Base-by-base conservation (phyloP, 345 rosid species). In the Reutealis trisperma region DNA sequence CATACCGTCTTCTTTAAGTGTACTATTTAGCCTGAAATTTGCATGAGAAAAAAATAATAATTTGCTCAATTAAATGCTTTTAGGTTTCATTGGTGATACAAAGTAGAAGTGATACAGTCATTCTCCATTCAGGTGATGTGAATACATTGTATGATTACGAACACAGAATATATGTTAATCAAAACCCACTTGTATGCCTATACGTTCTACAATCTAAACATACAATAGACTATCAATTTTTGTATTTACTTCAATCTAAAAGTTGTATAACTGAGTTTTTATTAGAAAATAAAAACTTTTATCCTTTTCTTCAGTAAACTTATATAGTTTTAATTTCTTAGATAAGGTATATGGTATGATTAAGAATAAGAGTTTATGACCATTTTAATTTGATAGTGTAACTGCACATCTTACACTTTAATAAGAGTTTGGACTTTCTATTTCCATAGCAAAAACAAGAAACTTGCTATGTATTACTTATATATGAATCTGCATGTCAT, bases 1-100 rank as follows among this genome's bases (percentile, higher is more conserved):
- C n/a, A 5, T 55, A 18, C 16, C 32, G 57, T 22, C 42, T 41
- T 30, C 11, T 45, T 22, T 6, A 69, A 34, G 34, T n/a, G 0
- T 21, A 44, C 6, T 27, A 13, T 19, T 21, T 2, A 54, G n/a
- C n/a, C n/a, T n/a, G n/a, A n/a, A n/a, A n/a, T n/a, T 15, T 30
- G 37, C 2, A 54, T 41, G 22, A 11, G 14, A 34, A 54, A 74
- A 54, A 59, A 19, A n/a, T n/a, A 51, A n/a, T 21, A 54, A 37
- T 19, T 62, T 12, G 9, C 32, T 64, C 24, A 7, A 5, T 58
- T 30, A 8, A 69, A 61, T 37, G 72, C 72, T 71, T 57, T 27
- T 79, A 75, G 79, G 79, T 45, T 75, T 11, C 18, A 15, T 32
- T 67, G 60, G 77, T 78, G 22, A 51, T 32, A 49, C 32, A 1